phyloP scores from a whole-genome alignment of 768 basidiomycete species.

The Neoboletus magnificus region DNA sequence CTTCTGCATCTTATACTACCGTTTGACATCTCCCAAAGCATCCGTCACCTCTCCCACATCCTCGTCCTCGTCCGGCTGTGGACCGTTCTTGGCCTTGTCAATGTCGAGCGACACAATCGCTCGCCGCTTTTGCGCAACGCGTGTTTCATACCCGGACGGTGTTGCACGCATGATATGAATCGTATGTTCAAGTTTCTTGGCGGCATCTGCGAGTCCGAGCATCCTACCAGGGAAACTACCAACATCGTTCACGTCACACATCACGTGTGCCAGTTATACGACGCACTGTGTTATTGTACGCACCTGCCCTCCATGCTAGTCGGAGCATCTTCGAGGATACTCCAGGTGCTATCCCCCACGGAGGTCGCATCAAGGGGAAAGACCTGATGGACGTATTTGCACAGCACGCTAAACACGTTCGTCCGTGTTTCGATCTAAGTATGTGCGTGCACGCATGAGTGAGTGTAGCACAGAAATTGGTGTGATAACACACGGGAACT shows the following conservation, averaged over 20 bases:
- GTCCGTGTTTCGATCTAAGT: constrained; percentile 36
- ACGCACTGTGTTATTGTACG: too few relatives aligned
- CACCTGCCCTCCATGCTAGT: constrained; percentile 25
- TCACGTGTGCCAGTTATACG: too few relatives aligned
- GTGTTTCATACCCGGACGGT: constrained; percentile 44
- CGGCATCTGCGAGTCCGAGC: constrained; percentile 38
- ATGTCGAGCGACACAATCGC: constrained; percentile 34
- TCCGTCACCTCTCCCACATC: constrained; percentile 13
- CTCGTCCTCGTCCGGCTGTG: not conserved
- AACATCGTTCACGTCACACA: not conserved
- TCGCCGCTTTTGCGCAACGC: constrained; percentile 31
- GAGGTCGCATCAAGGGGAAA: constrained; percentile 9
- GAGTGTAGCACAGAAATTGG: not conserved
- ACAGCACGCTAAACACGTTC: constrained; percentile 37
- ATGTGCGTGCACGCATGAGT: not conserved
- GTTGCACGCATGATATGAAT: constrained; percentile 51
- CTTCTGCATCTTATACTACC: constrained; percentile 5
- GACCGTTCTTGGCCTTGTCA: not conserved
- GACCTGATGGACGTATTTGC: constrained; percentile 34
- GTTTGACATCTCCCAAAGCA: not conserved
- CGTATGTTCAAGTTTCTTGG: constrained; percentile 47
- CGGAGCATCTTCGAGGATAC: constrained; percentile 10
- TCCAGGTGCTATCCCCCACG: constrained; percentile 28
- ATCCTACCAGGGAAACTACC: constrained; percentile 31
- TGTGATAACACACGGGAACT: constrained; percentile 33